phyloP scores from a whole-genome alignment of 768 basidiomycete genomes.

The Hericium erinaceus region DNA sequence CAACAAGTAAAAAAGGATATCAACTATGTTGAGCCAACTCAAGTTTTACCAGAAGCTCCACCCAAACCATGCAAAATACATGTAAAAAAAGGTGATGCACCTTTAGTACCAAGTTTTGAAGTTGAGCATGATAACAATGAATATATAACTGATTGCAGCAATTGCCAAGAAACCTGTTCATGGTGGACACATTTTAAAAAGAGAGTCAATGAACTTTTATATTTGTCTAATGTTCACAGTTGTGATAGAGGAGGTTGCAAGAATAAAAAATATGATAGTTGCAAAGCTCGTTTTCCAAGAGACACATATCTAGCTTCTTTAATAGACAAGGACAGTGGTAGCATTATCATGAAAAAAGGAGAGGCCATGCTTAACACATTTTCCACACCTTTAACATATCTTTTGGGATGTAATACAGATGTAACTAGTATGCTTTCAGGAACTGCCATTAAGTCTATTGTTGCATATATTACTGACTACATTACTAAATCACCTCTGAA shows the following conservation, averaged over 20 bases:
- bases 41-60: no score
- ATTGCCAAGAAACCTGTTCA: not conserved
- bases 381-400: conserved; percentile 22
- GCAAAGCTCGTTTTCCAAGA: conserved; percentile 28
- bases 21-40: no score
- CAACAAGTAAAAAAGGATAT: no score
- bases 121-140: no score
- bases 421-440: conserved; percentile 29
- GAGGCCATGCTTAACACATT: conserved; percentile 31
- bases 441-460: conserved; percentile 29
- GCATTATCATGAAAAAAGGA: conserved; percentile 18
- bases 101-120: no score
- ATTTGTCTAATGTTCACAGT: conserved; percentile 3
- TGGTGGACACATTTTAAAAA: conserved; percentile 2
- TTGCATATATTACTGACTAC: conserved; percentile 34
- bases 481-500: conserved; percentile 32
- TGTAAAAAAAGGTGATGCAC: no score
- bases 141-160: not conserved
- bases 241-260: conserved; percentile 18
- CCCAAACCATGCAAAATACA: no score
- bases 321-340: conserved; percentile 23
- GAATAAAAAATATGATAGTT: conserved; percentile 20
- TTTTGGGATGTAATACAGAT: conserved; percentile 31
- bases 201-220: conserved; percentile 5
- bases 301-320: conserved; percentile 16